These are phyloP conservation scores for Malassezia yamatoensis DNA, from an alignment of 1,284 basidiomycete species.

Conservation along the genomic window DNA sequence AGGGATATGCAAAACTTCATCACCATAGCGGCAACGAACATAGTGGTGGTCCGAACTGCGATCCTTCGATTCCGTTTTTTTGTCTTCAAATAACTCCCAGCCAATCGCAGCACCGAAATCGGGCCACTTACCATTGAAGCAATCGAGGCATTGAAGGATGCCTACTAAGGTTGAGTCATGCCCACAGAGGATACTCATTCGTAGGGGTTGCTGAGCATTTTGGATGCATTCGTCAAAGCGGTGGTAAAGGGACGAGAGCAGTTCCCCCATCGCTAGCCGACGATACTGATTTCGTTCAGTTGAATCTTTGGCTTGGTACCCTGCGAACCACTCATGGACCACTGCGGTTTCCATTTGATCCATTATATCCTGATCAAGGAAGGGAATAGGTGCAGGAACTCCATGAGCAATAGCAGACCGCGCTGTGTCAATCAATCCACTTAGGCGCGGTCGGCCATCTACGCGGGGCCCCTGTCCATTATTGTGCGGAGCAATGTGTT, in stretches of 20 bases:
- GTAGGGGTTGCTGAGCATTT: conserved; percentile 22
- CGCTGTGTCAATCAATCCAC: conserved; percentile 67
- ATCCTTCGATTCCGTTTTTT: neutral
- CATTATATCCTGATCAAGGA: conserved; percentile 20
- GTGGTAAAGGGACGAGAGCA: conserved; percentile 57
- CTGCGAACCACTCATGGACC: conserved; percentile 68
- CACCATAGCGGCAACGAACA: conserved; percentile 67
- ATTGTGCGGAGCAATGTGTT: conserved; percentile 60
- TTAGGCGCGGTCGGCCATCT: conserved; percentile 65
- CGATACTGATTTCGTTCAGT: conserved; percentile 58
- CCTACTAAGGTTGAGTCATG: conserved; percentile 65
- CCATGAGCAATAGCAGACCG: conserved; percentile 58
- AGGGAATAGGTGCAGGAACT: conserved; percentile 47
- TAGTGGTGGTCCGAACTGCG: neutral
- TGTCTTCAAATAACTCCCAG: conserved; percentile 34
- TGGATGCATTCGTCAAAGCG: conserved; percentile 53
- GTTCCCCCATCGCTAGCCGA: conserved; percentile 64
- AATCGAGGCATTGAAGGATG: conserved; percentile 60
- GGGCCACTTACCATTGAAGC: conserved; percentile 61
- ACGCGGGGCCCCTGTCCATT: conserved; percentile 62
- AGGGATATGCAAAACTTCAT: conserved; percentile 59
- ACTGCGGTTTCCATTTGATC: conserved; percentile 60
- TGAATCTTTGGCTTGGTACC: conserved; percentile 46
- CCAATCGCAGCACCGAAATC: conserved; percentile 32
- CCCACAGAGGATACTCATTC: conserved; percentile 51